phyloP scores from a whole-genome alignment of 108 stramenopile genomes.

The Fragilaria crotonensis region DNA sequence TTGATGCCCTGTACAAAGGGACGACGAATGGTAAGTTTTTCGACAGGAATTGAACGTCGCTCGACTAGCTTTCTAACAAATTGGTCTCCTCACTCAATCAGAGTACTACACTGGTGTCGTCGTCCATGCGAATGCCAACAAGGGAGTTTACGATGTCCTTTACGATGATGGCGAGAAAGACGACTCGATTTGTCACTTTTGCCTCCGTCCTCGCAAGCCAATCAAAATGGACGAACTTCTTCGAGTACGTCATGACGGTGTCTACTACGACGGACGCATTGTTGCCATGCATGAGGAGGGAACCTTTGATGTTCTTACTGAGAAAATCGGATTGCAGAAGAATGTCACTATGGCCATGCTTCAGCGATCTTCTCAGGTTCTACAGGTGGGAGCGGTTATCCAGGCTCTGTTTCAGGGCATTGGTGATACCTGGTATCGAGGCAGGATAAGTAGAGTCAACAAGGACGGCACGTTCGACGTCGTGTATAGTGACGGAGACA shows the following conservation, averaged over 20 bases:
- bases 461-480: slow-evolving; percentile 37
- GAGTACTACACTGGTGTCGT: slow-evolving; percentile 33
- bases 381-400: slow-evolving; percentile 8
- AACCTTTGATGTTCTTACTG: not conserved
- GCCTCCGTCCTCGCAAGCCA: slow-evolving; percentile 20
- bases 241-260: slow-evolving; percentile 1
- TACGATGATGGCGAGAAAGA: slow-evolving; percentile 41
- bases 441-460: slow-evolving; percentile 23
- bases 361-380: not conserved
- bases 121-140: slow-evolving; percentile 11
- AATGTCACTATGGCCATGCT: not conserved
- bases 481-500: slow-evolving; percentile 9
- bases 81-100: not conserved
- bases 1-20: slow-evolving; percentile 30
- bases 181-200: slow-evolving; percentile 5
- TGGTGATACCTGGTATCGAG: slow-evolving; percentile 26
- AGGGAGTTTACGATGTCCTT: slow-evolving; percentile 19
- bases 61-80: not conserved
- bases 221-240: slow-evolving; percentile 17
- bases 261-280: not conserved
- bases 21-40: slow-evolving; percentile 27
- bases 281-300: not conserved
- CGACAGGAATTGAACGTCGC: not conserved
- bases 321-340: not conserved
- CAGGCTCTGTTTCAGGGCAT: slow-evolving; percentile 11